These are phyloP conservation scores for Oenanthe sinensis DNA, from an alignment of 129 eudicot genomes.

Conservation along the genomic window DNA sequence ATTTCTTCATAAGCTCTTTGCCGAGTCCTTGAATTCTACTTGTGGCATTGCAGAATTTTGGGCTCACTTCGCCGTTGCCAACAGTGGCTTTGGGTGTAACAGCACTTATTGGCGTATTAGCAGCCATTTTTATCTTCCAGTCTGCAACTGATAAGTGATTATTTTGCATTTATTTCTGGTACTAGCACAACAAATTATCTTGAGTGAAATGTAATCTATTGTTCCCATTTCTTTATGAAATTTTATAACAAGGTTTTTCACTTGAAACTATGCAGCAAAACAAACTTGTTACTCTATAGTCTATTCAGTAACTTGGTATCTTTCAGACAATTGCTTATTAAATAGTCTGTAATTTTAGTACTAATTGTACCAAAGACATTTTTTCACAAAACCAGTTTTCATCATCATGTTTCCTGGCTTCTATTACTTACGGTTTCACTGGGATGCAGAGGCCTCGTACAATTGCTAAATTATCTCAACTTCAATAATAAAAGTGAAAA, in stretches of 20 bases:
- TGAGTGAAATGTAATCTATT: conserved; percentile 10
- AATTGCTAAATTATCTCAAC: no score
- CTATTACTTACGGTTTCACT: no score
- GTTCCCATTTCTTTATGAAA: conserved; percentile 4
- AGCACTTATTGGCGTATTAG: conserved; percentile 61
- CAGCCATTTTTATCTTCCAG: conserved; percentile 84
- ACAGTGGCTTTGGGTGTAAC: conserved; percentile 90
- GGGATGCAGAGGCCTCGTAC: neutral
- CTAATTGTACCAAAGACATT: neutral
- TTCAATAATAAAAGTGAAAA: no score
- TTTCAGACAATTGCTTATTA: no score
- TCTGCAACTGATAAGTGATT: conserved; percentile 59
- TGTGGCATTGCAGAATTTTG: conserved; percentile 59
- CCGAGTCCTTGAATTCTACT: neutral
- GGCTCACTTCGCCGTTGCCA: conserved; percentile 78
- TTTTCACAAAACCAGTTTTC: neutral
- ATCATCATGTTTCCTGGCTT: neutral
- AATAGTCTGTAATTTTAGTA: neutral
- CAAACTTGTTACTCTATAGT: neutral
- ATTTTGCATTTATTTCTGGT: conserved; percentile 8
- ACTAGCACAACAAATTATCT: conserved; percentile 15
- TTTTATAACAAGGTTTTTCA: neutral
- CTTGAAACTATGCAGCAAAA: conserved; percentile 12
- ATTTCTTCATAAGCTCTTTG: neutral
- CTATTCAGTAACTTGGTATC: neutral